phyloP scores from a whole-genome alignment of 2,329 filamentous ascomycete genomes.

The Colletotrichum brevisporum region DNA sequence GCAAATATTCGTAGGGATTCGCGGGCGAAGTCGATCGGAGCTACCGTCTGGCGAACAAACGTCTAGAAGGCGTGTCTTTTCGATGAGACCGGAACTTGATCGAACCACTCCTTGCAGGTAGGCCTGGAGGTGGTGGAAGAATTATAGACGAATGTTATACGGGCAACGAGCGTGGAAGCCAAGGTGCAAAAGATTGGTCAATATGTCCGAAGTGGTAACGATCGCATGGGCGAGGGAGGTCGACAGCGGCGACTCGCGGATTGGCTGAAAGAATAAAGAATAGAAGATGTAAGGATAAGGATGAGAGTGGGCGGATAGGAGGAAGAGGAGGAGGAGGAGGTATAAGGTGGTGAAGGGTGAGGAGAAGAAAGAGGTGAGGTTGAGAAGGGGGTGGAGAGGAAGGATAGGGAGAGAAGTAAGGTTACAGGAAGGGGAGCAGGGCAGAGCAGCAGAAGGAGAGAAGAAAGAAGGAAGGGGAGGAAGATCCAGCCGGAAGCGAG shows the following conservation, averaged over 20 bases:
- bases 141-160: constrained; percentile 42
- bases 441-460: constrained; percentile 44
- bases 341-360: constrained; percentile 45
- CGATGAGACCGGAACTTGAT: constrained; percentile 14
- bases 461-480: constrained; percentile 49
- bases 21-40: constrained; percentile 41
- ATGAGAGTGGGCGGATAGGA: constrained; percentile 48
- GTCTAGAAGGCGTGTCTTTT: constrained; percentile 35
- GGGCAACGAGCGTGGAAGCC: constrained; percentile 42
- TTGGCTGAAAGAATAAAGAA: constrained; percentile 46
- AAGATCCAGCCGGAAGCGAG: constrained; percentile 46
- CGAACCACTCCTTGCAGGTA: constrained; percentile 37
- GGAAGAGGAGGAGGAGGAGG: constrained; percentile 47
- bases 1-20: constrained; percentile 27
- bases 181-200: constrained; percentile 37
- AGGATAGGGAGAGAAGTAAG: constrained; percentile 42
- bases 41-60: constrained; percentile 30
- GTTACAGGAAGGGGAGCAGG: constrained; percentile 49
- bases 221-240: constrained; percentile 39
- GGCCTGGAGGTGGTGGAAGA: constrained; percentile 39
- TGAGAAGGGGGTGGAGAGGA: constrained; percentile 36
- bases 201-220: constrained; percentile 36
- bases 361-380: constrained; percentile 40
- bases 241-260: constrained; percentile 33
- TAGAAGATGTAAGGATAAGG: constrained; percentile 49